Percentiles rank a stretch among this genome's conserved stretches.
Conservation (phyloP, 2,329 filamentous ascomycete species). For the Sclerotinia borealis region DNA sequence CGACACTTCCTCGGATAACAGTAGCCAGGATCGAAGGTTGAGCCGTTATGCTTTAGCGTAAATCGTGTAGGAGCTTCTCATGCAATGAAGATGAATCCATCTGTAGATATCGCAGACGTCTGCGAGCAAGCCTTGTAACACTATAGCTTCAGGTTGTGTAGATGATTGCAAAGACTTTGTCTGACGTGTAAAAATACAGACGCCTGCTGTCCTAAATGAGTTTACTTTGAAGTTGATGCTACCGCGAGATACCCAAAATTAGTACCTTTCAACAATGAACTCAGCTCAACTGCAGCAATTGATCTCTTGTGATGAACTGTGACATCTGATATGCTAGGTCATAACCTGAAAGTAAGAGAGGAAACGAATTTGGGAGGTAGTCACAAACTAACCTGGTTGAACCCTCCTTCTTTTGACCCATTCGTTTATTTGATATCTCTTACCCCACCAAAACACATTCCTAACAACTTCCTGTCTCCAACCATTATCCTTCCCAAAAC, state of each 20-base stretch:
- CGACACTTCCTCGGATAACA: background rate
- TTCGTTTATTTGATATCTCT: background rate
- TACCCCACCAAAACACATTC: background rate
- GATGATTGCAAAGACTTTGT: too few species aligned
- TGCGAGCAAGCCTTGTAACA: too few species aligned
- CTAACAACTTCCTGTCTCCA: background rate
- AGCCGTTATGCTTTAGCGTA: too few species aligned
- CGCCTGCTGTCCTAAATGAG: background rate
- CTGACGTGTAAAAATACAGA: too few species aligned
- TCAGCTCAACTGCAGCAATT: too few species aligned
- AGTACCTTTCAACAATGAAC: too few species aligned
- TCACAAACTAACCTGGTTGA: background rate
- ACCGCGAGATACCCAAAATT: background rate
- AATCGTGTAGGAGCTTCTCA: background rate
- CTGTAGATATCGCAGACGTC: too few species aligned
- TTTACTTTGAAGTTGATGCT: background rate
- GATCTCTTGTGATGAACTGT: background rate
- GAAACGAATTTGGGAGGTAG: too few species aligned
- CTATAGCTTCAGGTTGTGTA: too few species aligned
- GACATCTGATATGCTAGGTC: too few species aligned
- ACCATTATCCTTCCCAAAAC: background rate
- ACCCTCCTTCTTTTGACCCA: background rate
- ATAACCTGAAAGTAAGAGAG: background rate
- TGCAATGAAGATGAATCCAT: too few species aligned
- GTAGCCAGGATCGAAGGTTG: too few species aligned